Evolutionary conservation across 2,329 filamentous ascomycete species (phyloP).

Genomic region (Aspergillus pseudotamarii): DNA sequence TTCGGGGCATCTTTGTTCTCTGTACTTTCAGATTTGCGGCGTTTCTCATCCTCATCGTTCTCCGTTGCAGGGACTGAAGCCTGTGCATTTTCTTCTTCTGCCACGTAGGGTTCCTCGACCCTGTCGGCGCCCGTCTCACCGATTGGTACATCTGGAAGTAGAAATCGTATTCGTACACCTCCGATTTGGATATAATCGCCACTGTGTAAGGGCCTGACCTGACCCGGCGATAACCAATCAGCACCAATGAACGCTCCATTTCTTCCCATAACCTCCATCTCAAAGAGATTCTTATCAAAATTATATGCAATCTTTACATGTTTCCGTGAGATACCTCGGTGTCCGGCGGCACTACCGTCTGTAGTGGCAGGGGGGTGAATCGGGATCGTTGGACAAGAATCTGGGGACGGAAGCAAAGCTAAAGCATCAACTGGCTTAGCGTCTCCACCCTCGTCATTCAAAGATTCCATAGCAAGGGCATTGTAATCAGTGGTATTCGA

Average conservation of each 20-base stretch:
- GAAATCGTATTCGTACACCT: constrained; percentile 59
- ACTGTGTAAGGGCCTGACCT: constrained; percentile 55
- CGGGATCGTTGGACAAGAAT: constrained; percentile 59
- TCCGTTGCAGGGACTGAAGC: constrained; percentile 42
- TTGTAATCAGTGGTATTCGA: constrained; percentile 47
- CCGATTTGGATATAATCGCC: constrained; percentile 63
- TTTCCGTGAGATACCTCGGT: constrained; percentile 63
- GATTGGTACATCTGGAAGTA: constrained; percentile 55
- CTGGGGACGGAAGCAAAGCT: constrained; percentile 52
- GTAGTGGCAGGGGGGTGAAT: constrained; percentile 59
- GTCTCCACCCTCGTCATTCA: constrained; percentile 39
- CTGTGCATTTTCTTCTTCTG: constrained; percentile 37
- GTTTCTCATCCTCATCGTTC: constrained; percentile 39
- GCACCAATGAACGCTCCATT: constrained; percentile 62
- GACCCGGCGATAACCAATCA: constrained; percentile 51
- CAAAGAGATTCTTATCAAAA: constrained; percentile 58
- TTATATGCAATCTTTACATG: constrained; percentile 66
- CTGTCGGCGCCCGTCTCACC: constrained; percentile 53
- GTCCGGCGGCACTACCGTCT: constrained; percentile 50
- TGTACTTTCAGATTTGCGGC: constrained; percentile 26
- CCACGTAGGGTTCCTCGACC: constrained; percentile 44
- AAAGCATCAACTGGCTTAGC: constrained; percentile 50
- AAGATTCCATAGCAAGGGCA: constrained; percentile 49
- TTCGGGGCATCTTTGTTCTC: constrained; percentile 33
- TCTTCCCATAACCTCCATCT: constrained; percentile 61